Percentiles rank a stretch among this genome's conserved stretches.
phyloP scores from a whole-genome alignment of 305 asterid genomes.

The Solanum hybrid region DNA sequence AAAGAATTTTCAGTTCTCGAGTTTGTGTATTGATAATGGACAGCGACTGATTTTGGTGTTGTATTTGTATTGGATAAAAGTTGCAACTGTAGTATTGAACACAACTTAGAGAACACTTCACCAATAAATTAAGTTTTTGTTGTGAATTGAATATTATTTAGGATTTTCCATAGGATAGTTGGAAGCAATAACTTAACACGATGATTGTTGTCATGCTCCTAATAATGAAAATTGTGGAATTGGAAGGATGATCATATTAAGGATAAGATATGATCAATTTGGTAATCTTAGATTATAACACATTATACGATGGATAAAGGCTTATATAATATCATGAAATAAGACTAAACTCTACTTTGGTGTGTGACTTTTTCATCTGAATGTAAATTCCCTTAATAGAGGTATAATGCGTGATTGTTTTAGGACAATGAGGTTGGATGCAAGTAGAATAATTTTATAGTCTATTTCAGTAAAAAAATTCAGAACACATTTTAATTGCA shows the following conservation, averaged over 20 bases:
- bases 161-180: neutral
- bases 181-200: neutral
- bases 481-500: no score
- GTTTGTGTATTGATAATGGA: neutral
- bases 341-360: neutral
- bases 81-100: neutral
- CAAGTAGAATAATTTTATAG: no score
- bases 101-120: neutral
- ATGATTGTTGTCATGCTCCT: neutral
- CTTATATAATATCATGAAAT: neutral
- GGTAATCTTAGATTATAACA: neutral
- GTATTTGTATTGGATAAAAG: no score
- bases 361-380: neutral
- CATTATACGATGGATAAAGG: neutral
- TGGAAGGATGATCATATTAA: neutral
- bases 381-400: neutral
- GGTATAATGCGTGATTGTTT: neutral
- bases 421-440: neutral
- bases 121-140: neutral
- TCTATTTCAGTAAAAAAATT: no score
- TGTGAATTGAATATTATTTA: neutral
- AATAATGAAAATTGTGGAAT: no score
- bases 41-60: neutral
- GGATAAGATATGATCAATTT: neutral
- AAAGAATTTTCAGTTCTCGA: neutral